phyloP scores from a whole-genome alignment of 768 basidiomycete species.

The Boletus fagicola region DNA sequence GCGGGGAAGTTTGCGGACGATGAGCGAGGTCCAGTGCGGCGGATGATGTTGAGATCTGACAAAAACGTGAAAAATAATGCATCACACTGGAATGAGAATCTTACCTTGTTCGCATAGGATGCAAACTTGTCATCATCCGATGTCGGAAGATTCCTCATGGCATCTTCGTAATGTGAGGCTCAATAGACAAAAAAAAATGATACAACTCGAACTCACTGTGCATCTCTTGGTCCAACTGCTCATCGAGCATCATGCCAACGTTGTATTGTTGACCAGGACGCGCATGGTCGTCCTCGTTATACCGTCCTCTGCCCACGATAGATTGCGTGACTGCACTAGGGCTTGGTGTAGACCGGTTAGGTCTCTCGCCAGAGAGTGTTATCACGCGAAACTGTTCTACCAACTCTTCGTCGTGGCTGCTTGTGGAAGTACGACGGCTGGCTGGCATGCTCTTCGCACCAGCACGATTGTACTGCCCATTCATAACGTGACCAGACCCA shows the following conservation, averaged over 20 bases:
- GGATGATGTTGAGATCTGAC: slow-evolving; percentile 78
- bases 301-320: slow-evolving; percentile 51
- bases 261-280: slow-evolving; percentile 67
- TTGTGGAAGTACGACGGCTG: slow-evolving; percentile 85
- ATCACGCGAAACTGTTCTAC: slow-evolving; percentile 73
- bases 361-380: slow-evolving; percentile 62
- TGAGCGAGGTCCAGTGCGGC: slow-evolving; percentile 93
- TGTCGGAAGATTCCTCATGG: slow-evolving; percentile 83
- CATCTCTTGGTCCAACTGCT: slow-evolving; percentile 93
- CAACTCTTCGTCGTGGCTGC: slow-evolving; percentile 81
- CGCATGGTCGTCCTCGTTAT: slow-evolving; percentile 56
- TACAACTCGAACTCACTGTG: slow-evolving; percentile 59
- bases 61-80: slow-evolving; percentile 2
- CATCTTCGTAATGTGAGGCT: slow-evolving; percentile 50
- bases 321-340: slow-evolving; percentile 53
- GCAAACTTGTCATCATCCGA: slow-evolving; percentile 88
- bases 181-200: slow-evolving; percentile 6
- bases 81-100: slow-evolving; percentile 15
- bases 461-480: slow-evolving; percentile 62
- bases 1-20: slow-evolving; percentile 79
- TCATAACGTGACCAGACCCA: slow-evolving; percentile 40
- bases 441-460: slow-evolving; percentile 94
- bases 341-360: slow-evolving; percentile 54
- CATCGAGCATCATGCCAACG: slow-evolving; percentile 88
- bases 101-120: slow-evolving; percentile 63